Conservation (phyloP, 2,329 filamentous ascomycete species). For the Leptosphaerulina australis region DNA sequence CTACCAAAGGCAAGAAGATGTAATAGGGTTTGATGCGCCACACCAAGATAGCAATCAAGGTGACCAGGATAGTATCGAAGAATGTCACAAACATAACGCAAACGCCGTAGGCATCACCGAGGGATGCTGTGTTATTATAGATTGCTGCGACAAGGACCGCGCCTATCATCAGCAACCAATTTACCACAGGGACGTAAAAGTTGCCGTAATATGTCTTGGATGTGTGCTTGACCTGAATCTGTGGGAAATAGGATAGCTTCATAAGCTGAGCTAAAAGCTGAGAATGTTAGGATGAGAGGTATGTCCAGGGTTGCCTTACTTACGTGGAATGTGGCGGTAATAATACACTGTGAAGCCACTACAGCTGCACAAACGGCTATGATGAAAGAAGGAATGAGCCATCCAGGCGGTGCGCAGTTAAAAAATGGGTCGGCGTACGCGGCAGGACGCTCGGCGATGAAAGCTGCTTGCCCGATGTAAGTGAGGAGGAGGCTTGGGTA, state of each 20-base stretch:
- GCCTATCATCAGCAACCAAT: constrained; percentile 78
- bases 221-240: constrained; percentile 75
- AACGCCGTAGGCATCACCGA: constrained; percentile 78
- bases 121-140: constrained; percentile 68
- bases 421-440: constrained; percentile 78
- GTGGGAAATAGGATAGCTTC: constrained; percentile 75
- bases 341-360: constrained; percentile 79
- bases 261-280: constrained; percentile 72
- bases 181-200: constrained; percentile 75
- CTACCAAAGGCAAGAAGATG: constrained; percentile 66
- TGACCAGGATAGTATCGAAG: constrained; percentile 76
- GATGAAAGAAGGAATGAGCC: constrained; percentile 71
- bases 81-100: constrained; percentile 83
- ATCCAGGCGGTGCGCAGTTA: constrained; percentile 70
- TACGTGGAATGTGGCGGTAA: constrained; percentile 75
- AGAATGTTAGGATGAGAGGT: constrained; percentile 26
- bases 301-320: not conserved
- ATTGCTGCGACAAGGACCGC: constrained; percentile 74
- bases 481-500: constrained; percentile 71
- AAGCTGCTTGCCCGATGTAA: constrained; percentile 77
- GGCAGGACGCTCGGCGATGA: constrained; percentile 64
- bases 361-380: constrained; percentile 73
- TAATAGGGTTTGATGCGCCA: constrained; percentile 68
- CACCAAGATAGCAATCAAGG: constrained; percentile 72
- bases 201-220: constrained; percentile 74